Evolutionary conservation across 306 rosid genomes (phyloP).

Genomic region (Castanopsis chinensis): DNA sequence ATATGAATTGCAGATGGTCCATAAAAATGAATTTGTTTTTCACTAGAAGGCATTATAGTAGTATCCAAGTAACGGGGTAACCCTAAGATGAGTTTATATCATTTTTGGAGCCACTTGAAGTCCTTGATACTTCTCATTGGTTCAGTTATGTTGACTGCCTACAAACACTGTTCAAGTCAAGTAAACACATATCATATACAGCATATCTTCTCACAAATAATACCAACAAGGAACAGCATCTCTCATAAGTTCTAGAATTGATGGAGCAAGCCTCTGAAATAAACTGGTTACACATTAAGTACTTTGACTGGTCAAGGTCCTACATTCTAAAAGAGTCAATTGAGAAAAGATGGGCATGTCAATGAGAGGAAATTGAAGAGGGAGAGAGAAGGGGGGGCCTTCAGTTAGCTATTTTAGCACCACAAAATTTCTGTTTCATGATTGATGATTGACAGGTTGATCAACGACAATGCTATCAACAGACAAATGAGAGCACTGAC

Average conservation of each 20-base stretch:
- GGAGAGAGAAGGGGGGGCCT: accelerated
- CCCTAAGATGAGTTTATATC: background rate
- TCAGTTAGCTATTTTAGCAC: background rate
- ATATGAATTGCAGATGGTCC: background rate
- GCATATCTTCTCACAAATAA: background rate
- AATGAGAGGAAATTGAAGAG: too few species aligned
- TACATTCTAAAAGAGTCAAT: background rate
- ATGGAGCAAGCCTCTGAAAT: background rate
- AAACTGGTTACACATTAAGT: background rate
- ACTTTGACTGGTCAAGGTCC: background rate
- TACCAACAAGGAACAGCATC: background rate
- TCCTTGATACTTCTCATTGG: background rate
- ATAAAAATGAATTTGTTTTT: background rate
- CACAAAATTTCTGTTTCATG: background rate
- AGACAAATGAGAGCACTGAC: background rate
- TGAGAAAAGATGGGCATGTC: too few species aligned
- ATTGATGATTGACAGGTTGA: background rate
- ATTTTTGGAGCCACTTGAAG: background rate
- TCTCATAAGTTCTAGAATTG: background rate
- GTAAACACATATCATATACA: background rate
- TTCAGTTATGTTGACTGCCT: background rate
- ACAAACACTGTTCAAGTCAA: background rate
- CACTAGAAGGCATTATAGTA: background rate
- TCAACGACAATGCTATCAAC: background rate
- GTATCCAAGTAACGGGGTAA: background rate